Evolutionary conservation across 306 rosid genomes (phyloP).

Genomic region (Pterocarpus macrocarpus): DNA sequence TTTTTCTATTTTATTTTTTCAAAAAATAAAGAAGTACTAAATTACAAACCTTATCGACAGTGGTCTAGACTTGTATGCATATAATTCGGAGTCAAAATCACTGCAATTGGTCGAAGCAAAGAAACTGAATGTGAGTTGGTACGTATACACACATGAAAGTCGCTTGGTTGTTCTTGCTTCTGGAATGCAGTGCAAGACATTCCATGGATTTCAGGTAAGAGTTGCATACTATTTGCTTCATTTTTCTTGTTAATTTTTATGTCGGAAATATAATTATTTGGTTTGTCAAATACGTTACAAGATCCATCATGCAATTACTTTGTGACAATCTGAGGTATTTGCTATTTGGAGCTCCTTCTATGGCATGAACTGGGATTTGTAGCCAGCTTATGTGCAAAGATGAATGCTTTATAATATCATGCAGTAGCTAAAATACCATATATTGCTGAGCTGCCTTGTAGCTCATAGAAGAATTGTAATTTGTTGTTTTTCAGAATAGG

Average conservation of each 20-base stretch:
- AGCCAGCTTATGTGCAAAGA: conserved; percentile 10
- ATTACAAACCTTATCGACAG: conserved; percentile 55
- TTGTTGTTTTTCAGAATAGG: conserved; percentile 22
- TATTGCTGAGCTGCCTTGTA: neutral
- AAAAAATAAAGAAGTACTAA: conserved; percentile 39
- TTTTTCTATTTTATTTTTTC: neutral
- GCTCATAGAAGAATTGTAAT: conserved; percentile 22
- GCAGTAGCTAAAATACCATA: neutral
- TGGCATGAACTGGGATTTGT: conserved; percentile 4
- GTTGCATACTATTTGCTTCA: conserved; percentile 25
- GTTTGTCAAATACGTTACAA: conserved; percentile 10
- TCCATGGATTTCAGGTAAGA: conserved; percentile 93
- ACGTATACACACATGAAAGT: conserved; percentile 96
- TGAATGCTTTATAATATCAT: neutral
- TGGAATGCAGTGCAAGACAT: conserved; percentile 98
- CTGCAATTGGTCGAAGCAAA: conserved; percentile 86
- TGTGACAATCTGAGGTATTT: neutral
- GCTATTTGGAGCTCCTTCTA: neutral
- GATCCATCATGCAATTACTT: conserved; percentile 7
- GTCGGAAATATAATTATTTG: conserved; percentile 24
- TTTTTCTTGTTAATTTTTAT: conserved; percentile 25
- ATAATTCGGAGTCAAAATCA: conserved; percentile 70
- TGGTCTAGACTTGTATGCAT: conserved; percentile 91
- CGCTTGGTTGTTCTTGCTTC: conserved; percentile 97
- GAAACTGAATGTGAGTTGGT: conserved; percentile 90